A percentile compares a stretch with the other conserved stretches of the same genome.
These are phyloP conservation scores for Arthrobotrys pseudoclavata DNA, from an alignment of 2,329 filamentous ascomycete species.

Conservation along the genomic window DNA sequence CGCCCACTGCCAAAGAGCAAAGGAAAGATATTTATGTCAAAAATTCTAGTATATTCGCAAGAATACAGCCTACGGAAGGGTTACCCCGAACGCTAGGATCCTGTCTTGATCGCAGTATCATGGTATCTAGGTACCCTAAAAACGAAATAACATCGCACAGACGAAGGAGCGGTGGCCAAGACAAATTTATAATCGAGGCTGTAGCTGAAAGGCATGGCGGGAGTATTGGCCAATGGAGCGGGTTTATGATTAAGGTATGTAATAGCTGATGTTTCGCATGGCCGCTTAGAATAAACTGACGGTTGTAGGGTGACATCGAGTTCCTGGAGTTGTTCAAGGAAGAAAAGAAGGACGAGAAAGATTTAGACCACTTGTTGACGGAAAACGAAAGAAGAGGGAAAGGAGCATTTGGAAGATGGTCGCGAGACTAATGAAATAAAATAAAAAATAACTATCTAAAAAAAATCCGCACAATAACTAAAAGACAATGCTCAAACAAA, in stretches of 20 bases:
- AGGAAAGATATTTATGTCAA: conserved; percentile 28
- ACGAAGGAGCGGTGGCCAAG: conserved; percentile 39
- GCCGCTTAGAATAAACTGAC: not conserved
- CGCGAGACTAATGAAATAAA: conserved; percentile 11
- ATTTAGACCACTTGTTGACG: conserved; percentile 34
- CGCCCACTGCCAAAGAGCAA: conserved; percentile 16
- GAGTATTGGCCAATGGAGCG: conserved; percentile 31
- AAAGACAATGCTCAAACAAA: not conserved
- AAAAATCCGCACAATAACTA: conserved; percentile 8
- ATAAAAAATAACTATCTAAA: not conserved
- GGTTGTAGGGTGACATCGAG: conserved; percentile 39
- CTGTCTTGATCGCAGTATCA: conserved; percentile 28
- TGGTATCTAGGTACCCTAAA: conserved; percentile 44
- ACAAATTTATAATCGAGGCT: conserved; percentile 38
- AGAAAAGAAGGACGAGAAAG: conserved; percentile 10
- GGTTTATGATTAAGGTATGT: conserved; percentile 46
- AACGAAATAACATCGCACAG: conserved; percentile 29
- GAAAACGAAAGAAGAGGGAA: conserved; percentile 20
- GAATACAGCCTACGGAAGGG: conserved; percentile 32
- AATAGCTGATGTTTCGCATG: not conserved
- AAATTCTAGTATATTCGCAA: conserved; percentile 42
- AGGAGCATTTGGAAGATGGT: conserved; percentile 39
- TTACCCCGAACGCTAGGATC: conserved; percentile 29
- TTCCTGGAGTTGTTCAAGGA: conserved; percentile 37
- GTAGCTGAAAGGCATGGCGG: conserved; percentile 29